phyloP scores from a whole-genome alignment of 208 protist species.

The Plasmodiophora brassicae region DNA sequence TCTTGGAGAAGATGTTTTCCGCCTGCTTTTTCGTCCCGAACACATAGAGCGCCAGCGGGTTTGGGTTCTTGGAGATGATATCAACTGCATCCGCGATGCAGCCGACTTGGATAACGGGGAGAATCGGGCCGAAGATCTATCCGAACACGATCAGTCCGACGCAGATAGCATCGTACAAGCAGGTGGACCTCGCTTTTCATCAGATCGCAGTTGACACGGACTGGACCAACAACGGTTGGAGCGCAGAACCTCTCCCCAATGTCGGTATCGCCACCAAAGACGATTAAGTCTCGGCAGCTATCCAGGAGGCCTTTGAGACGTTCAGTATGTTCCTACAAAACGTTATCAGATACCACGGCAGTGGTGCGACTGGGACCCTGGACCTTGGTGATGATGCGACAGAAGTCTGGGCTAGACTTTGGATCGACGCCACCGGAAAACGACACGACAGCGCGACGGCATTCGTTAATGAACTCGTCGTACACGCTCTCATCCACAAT shows the following conservation, averaged over 20 bases:
- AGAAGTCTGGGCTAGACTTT: not conserved
- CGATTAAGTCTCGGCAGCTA: not conserved
- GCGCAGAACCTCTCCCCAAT: not conserved
- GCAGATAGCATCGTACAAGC: not conserved
- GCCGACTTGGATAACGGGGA: not conserved
- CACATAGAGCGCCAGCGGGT: conserved; percentile 3
- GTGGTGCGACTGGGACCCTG: not conserved
- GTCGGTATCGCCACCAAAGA: not conserved
- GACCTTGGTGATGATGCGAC: not conserved
- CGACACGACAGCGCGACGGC: not conserved
- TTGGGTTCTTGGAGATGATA: not conserved
- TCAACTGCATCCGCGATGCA: not conserved
- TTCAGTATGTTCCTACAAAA: not conserved
- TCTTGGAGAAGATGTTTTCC: not conserved
- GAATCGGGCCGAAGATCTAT: conserved; percentile 23
- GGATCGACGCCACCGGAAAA: not conserved
- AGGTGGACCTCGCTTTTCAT: not conserved
- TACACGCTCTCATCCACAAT: not conserved
- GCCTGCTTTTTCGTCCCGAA: not conserved
- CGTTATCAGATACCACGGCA: not conserved
- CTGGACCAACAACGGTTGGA: conserved; percentile 1
- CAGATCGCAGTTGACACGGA: not conserved
- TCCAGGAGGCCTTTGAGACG: not conserved
- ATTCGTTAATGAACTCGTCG: not conserved
- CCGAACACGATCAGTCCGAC: not conserved